These are phyloP conservation scores for Stagonosporopsis rhizophila DNA, from an alignment of 2,329 filamentous ascomycete genomes.

Conservation along the genomic window DNA sequence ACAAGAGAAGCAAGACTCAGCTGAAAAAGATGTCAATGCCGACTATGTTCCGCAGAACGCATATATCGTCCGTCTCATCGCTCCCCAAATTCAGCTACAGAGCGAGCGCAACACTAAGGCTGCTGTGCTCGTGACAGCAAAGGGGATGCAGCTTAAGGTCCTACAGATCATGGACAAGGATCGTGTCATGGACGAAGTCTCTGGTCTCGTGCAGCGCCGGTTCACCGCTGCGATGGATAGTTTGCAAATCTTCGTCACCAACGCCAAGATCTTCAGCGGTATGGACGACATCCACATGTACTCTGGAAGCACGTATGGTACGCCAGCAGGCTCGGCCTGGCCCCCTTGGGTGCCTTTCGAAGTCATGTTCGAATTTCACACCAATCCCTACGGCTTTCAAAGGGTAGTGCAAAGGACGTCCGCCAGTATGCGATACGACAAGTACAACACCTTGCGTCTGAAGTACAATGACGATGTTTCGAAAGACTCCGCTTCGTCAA, in stretches of 20 bases:
- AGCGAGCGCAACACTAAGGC: constrained; percentile 98
- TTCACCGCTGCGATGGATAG: constrained; percentile 97
- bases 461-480: constrained; percentile 97
- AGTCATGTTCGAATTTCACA: constrained; percentile 95
- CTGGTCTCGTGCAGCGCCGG: constrained; percentile 90
- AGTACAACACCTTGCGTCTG: constrained; percentile 94
- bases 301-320: constrained; percentile 90
- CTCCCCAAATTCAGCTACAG: constrained; percentile 96
- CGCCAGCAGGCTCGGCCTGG: constrained; percentile 84
- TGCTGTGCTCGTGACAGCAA: constrained; percentile 94
- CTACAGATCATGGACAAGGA: constrained; percentile 98
- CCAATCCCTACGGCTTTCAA: constrained; percentile 96
- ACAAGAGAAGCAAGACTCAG: constrained; percentile 28
- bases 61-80: constrained; percentile 93
- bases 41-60: constrained; percentile 92
- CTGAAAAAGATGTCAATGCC: constrained; percentile 71
- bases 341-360: constrained; percentile 98
- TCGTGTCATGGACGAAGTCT: constrained; percentile 88
- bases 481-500: constrained; percentile 58
- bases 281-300: constrained; percentile 89
- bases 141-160: constrained; percentile 97
- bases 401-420: constrained; percentile 97
- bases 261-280: constrained; percentile 84
- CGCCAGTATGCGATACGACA: constrained; percentile 92
- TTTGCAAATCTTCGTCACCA: constrained; percentile 96